A percentile compares a stretch with the other conserved stretches of the same genome.
Evolutionary conservation across 441 rosid genomes (phyloP).

Genomic region (Arabidopsis lyrata): DNA sequence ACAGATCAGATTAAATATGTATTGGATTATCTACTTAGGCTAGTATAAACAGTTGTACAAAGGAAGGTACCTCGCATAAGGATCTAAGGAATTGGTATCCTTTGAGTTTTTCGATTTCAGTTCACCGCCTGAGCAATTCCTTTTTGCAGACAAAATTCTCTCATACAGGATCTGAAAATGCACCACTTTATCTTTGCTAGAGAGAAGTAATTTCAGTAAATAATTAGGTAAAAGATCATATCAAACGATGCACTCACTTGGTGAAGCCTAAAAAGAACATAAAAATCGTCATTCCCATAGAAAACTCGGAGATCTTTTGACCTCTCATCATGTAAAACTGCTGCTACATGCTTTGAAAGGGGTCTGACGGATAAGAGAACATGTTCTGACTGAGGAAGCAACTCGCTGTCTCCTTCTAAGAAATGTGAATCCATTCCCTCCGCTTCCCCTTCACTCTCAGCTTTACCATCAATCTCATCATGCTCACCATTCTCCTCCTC

Average conservation of each 20-base stretch:
- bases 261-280: constrained; percentile 94
- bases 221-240: constrained; percentile 2
- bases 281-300: constrained; percentile 96
- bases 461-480: constrained; percentile 81
- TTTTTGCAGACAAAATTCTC: constrained; percentile 87
- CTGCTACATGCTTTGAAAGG: constrained; percentile 75
- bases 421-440: constrained; percentile 75
- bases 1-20: constrained; percentile 6
- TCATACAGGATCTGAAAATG: constrained; percentile 74
- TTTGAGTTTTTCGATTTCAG: constrained; percentile 66
- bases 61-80: constrained; percentile 72
- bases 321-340: constrained; percentile 49
- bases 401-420: constrained; percentile 61
- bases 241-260: constrained; percentile 59
- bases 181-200: constrained; percentile 10
- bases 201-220: not conserved
- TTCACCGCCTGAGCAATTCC: constrained; percentile 61
- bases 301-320: constrained; percentile 60
- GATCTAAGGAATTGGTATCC: constrained; percentile 61
- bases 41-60: not conserved
- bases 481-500: constrained; percentile 78
- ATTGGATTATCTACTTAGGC: constrained; percentile 8
- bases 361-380: constrained; percentile 78
- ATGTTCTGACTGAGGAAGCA: constrained; percentile 62
- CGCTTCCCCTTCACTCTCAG: constrained; percentile 97